These are phyloP conservation scores for Zizania latifolia DNA, from an alignment of 176 grass and related monocot species.

Conservation along the genomic window DNA sequence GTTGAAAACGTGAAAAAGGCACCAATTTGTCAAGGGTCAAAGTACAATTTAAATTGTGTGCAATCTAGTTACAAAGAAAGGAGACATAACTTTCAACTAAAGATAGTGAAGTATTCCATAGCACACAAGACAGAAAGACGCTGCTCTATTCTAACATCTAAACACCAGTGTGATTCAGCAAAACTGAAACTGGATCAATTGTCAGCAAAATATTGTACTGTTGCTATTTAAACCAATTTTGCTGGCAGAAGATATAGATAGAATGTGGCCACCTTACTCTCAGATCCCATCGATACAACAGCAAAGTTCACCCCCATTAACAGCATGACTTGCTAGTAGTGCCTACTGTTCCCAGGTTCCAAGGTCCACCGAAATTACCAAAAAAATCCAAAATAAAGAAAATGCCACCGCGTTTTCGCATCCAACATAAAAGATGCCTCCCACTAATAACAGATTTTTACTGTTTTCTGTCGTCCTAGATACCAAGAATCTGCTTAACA, in stretches of 20 bases:
- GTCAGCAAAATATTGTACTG: neutral
- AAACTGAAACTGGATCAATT: neutral
- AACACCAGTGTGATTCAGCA: neutral
- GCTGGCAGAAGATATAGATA: neutral
- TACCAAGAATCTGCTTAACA: neutral
- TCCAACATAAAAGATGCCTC: slow-evolving; percentile 22
- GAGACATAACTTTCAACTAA: neutral
- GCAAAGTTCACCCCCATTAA: neutral
- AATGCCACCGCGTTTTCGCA: slow-evolving; percentile 23
- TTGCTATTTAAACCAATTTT: neutral
- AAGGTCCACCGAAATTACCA: slow-evolving; percentile 34
- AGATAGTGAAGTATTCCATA: slow-evolving; percentile 4
- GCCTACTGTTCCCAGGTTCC: slow-evolving; percentile 32
- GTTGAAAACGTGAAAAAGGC: no score
- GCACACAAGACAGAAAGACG: neutral
- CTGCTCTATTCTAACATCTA: neutral
- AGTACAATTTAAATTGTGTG: neutral
- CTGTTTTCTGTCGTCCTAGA: neutral
- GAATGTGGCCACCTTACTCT: neutral
- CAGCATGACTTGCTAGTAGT: slow-evolving; percentile 5
- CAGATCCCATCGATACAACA: neutral
- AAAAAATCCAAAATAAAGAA: slow-evolving; percentile 20
- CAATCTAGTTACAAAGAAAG: neutral
- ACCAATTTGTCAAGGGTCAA: no score
- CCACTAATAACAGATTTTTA: slow-evolving; percentile 31